A percentile compares a stretch with the other conserved stretches of the same genome.
Evolutionary conservation across 345 rosid genomes (phyloP).

Genomic region (Erodium maritimum): DNA sequence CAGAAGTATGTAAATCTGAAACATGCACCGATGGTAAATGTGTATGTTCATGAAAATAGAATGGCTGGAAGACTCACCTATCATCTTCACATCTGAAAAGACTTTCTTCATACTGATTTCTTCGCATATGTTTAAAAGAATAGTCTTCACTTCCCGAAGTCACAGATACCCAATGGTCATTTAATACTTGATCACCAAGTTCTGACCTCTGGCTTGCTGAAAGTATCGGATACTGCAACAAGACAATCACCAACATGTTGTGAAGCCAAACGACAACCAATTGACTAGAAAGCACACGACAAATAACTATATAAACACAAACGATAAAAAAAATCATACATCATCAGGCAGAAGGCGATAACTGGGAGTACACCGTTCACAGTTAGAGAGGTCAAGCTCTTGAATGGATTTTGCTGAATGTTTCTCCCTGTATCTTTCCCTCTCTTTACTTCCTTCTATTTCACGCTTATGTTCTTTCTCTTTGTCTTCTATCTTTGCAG

Average conservation of each 20-base stretch:
- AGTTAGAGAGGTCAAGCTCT: slow-evolving; percentile 91
- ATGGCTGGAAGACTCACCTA: slow-evolving; percentile 32
- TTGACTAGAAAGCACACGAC: neutral
- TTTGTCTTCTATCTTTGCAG: slow-evolving; percentile 54
- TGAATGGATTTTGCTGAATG: slow-evolving; percentile 80
- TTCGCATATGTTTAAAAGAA: slow-evolving; percentile 94
- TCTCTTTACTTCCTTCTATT: slow-evolving; percentile 57
- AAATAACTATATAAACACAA: slow-evolving; percentile 1
- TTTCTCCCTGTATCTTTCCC: slow-evolving; percentile 66
- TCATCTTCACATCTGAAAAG: slow-evolving; percentile 97
- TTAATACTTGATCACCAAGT: slow-evolving; percentile 72
- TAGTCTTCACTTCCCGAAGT: slow-evolving; percentile 96
- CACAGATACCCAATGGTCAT: slow-evolving; percentile 96
- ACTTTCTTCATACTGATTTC: slow-evolving; percentile 92
- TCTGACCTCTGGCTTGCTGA: slow-evolving; percentile 71
- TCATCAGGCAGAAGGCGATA: slow-evolving; percentile 87
- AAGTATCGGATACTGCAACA: slow-evolving; percentile 72
- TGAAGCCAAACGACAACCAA: neutral
- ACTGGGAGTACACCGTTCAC: slow-evolving; percentile 87
- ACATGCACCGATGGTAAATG: neutral
- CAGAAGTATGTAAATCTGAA: too few relatives aligned
- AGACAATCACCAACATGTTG: too few relatives aligned
- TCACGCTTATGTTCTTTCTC: slow-evolving; percentile 63
- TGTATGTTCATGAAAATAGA: too few relatives aligned
- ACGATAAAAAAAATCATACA: slow-evolving; percentile 28